A percentile compares a stretch with the other conserved stretches of the same genome.
Conservation (phyloP, 495 filamentous ascomycete species). For the Penicillium steckii region DNA sequence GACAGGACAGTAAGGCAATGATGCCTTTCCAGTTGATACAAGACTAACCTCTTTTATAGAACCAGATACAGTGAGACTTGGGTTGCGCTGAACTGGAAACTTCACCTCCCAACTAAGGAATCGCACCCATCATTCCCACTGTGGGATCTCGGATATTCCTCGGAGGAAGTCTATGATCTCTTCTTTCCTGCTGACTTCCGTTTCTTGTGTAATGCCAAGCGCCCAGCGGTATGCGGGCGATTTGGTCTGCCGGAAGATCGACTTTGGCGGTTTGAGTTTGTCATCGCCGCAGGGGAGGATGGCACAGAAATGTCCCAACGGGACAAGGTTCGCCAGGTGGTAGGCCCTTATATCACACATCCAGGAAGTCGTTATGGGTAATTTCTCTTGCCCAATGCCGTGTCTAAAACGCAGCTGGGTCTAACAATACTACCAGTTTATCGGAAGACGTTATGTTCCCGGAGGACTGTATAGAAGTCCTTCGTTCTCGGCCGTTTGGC, state of each 20-base stretch:
- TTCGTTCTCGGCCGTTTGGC: constrained; percentile 47
- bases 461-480: constrained; percentile 46
- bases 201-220: constrained; percentile 43
- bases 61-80: constrained; percentile 50
- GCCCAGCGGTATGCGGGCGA: constrained; percentile 46
- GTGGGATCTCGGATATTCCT: constrained; percentile 47
- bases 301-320: constrained; percentile 28
- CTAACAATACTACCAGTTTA: no score
- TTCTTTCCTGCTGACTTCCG: constrained; percentile 51
- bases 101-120: constrained; percentile 41
- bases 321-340: constrained; percentile 21
- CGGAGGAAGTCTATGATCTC: constrained; percentile 48
- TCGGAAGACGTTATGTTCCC: constrained; percentile 38
- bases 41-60: constrained; percentile 11
- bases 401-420: no score
- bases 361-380: constrained; percentile 32
- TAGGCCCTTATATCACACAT: constrained; percentile 36
- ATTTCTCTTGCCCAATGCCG: no score
- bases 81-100: constrained; percentile 53
- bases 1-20: constrained; percentile 21
- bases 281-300: constrained; percentile 28
- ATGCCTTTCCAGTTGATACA: no score
- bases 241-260: constrained; percentile 44
- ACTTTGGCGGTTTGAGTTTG: constrained; percentile 53
- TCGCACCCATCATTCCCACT: constrained; percentile 50